Conservation (phyloP, 2,329 filamentous ascomycete species). For the Alternaria arbusti region DNA sequence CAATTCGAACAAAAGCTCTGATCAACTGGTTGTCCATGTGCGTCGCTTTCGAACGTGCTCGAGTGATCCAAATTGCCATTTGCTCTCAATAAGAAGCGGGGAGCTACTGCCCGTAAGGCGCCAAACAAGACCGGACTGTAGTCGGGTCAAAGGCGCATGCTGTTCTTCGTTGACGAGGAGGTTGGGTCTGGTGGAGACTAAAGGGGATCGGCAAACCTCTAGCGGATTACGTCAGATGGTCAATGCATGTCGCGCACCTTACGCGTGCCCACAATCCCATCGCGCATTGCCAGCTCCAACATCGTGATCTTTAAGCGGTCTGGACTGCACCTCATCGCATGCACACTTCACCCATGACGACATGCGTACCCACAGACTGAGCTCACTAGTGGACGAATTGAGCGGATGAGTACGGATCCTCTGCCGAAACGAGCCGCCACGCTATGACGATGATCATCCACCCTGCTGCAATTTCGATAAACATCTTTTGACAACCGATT, state of each 20-base stretch:
- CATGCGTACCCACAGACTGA: conserved; percentile 5
- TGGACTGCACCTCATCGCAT: neutral
- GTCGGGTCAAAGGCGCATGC: neutral
- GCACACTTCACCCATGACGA: conserved; percentile 9
- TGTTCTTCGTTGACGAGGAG: neutral
- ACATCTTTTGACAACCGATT: conserved; percentile 1
- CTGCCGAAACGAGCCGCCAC: conserved; percentile 19
- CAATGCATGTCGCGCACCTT: conserved; percentile 8
- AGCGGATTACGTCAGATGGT: conserved; percentile 11
- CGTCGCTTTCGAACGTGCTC: too few relatives aligned
- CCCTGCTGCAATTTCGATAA: conserved; percentile 8
- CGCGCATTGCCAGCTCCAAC: neutral
- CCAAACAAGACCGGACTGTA: neutral
- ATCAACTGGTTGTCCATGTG: too few relatives aligned
- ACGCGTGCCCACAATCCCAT: conserved; percentile 2
- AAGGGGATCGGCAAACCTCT: neutral
- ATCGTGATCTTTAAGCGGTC: neutral
- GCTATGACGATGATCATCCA: conserved; percentile 21
- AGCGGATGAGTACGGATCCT: conserved; percentile 20
- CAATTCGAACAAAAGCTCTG: neutral
- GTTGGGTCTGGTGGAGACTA: neutral
- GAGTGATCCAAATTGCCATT: too few relatives aligned
- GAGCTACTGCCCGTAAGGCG: neutral
- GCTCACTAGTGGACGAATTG: neutral
- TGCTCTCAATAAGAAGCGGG: neutral